Evolutionary conservation across 228 moss, liverwort and hornwort genomes (phyloP).

Genomic region (Sphagnum magellanicum): DNA sequence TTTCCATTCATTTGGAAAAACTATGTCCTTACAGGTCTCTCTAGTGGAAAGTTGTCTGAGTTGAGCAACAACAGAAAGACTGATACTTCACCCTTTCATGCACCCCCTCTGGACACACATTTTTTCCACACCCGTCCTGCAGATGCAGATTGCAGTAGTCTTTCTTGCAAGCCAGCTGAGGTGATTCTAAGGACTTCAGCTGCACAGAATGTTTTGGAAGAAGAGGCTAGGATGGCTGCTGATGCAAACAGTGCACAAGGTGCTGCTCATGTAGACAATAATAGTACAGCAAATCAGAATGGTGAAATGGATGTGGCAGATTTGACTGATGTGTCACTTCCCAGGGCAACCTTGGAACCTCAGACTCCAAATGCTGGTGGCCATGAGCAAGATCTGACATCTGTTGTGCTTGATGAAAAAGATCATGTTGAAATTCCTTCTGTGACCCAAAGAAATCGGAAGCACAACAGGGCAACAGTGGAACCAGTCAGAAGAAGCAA

Average conservation of each 20-base stretch:
- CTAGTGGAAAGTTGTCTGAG: slow-evolving; percentile 29
- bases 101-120: background rate
- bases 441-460: slow-evolving; percentile 18
- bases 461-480: slow-evolving; percentile 25
- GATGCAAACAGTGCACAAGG: background rate
- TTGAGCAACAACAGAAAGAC: slow-evolving; percentile 40
- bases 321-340: background rate
- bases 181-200: slow-evolving; percentile 1
- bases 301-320: background rate
- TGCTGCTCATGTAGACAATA: slow-evolving; percentile 1
- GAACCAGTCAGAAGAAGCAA: slow-evolving; percentile 40
- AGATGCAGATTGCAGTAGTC: slow-evolving; percentile 1
- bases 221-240: background rate
- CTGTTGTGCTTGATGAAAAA: slow-evolving; percentile 13
- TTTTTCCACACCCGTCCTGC: background rate
- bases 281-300: slow-evolving; percentile 7
- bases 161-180: background rate
- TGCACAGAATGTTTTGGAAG: slow-evolving; percentile 2
- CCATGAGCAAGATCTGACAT: slow-evolving; percentile 4
- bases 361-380: slow-evolving; percentile 11
- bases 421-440: slow-evolving; percentile 4
- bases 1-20: slow-evolving; percentile 63
- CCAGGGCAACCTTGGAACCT: slow-evolving; percentile 8
- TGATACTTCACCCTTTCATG: background rate
- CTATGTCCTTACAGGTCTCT: slow-evolving; percentile 20